Evolutionary conservation across 495 filamentous ascomycete species (phyloP).

Genomic region (Lichina pygmaea): DNA sequence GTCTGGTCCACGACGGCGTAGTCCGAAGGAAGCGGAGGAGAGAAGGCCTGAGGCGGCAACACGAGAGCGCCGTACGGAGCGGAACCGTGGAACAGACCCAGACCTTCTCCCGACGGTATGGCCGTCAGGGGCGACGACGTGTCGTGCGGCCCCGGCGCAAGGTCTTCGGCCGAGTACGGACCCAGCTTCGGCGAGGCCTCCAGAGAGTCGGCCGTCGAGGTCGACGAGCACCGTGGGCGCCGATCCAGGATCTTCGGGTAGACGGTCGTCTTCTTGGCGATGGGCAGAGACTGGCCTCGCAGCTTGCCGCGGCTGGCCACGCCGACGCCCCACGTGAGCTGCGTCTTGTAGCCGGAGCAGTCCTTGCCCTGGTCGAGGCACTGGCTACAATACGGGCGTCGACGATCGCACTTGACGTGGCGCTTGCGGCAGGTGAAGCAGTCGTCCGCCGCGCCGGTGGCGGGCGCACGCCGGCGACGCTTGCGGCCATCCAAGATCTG

Average conservation of each 20-base stretch:
- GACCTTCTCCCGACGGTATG: too few species aligned
- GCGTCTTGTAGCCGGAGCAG: slow-evolving; percentile 92
- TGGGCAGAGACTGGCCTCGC: slow-evolving; percentile 61
- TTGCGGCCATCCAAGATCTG: slow-evolving; percentile 25
- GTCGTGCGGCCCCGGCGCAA: slow-evolving; percentile 10
- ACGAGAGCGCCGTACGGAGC: too few species aligned
- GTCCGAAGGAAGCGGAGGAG: too few species aligned
- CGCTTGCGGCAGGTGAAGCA: slow-evolving; percentile 82
- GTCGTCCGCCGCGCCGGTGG: slow-evolving; percentile 76
- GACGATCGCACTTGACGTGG: slow-evolving; percentile 64
- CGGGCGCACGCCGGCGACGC: slow-evolving; percentile 64
- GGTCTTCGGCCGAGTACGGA: slow-evolving; percentile 1
- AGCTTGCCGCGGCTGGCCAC: slow-evolving; percentile 93
- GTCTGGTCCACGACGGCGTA: too few species aligned
- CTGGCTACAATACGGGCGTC: slow-evolving; percentile 83
- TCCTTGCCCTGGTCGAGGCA: slow-evolving; percentile 79
- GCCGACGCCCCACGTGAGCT: slow-evolving; percentile 91
- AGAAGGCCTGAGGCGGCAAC: too few species aligned
- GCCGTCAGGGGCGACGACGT: neutral
- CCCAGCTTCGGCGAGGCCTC: too few species aligned
- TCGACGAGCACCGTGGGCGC: too few species aligned
- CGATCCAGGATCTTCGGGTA: too few species aligned
- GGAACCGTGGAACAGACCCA: too few species aligned
- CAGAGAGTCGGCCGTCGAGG: neutral
- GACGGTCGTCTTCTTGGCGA: slow-evolving; percentile 32